A percentile compares a stretch with the other conserved stretches of the same genome.
These are phyloP conservation scores for Rubia peregrina DNA, from an alignment of 305 asterid genomes.

Conservation along the genomic window DNA sequence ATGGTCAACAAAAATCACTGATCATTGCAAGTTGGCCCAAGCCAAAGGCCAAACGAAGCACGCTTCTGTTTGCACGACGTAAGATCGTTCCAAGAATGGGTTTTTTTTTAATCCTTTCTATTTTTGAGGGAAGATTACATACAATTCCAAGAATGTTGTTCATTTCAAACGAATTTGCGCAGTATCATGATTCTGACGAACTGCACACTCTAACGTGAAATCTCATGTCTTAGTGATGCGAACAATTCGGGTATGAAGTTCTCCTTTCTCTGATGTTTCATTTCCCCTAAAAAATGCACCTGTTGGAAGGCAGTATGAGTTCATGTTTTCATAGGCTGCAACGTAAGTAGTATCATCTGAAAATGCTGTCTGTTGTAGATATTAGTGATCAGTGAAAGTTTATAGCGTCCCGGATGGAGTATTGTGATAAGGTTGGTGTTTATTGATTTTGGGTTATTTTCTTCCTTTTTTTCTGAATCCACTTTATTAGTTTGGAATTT, in stretches of 20 bases:
- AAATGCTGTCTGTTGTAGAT: not conserved
- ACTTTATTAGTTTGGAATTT: not conserved
- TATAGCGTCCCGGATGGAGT: not conserved
- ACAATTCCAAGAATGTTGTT: not conserved
- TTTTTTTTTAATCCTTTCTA: no score
- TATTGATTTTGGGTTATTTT: not conserved
- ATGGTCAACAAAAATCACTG: no score
- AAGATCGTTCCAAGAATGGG: no score
- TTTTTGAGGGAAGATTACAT: no score
- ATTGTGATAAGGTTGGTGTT: not conserved
- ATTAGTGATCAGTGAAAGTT: not conserved
- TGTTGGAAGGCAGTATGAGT: not conserved
- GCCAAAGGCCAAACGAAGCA: no score
- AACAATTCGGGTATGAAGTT: slow-evolving; percentile 6
- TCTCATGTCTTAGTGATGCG: not conserved
- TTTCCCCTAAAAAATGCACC: not conserved
- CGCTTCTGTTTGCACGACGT: no score
- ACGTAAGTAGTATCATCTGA: not conserved
- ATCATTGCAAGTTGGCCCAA: no score
- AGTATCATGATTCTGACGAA: not conserved
- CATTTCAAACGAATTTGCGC: not conserved
- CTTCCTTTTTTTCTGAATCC: not conserved
- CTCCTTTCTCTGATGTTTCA: not conserved
- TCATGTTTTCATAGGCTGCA: not conserved
- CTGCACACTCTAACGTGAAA: not conserved